These are phyloP conservation scores for Aureobasidium sp. DNA, from an alignment of 2,329 filamentous ascomycete genomes.

Conservation along the genomic window DNA sequence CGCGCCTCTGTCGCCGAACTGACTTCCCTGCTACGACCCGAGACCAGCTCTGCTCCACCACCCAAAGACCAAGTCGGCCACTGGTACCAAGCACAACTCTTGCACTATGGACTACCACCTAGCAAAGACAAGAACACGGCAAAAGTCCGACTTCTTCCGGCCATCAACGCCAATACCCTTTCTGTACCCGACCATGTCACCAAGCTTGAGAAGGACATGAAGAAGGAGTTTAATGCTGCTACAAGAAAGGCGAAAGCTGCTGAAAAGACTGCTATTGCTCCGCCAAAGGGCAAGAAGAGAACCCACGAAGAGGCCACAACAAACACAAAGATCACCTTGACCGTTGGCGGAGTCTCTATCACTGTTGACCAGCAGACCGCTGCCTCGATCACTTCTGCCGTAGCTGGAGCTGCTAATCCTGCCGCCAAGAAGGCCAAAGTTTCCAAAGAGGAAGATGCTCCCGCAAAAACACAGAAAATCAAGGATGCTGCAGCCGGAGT, in stretches of 20 bases:
- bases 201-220: slow-evolving; percentile 46
- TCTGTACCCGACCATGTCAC: slow-evolving; percentile 41
- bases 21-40: background rate
- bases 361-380: slow-evolving; percentile 18
- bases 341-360: slow-evolving; percentile 18
- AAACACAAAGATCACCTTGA: slow-evolving; percentile 20
- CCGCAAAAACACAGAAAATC: background rate
- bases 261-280: background rate
- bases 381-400: background rate
- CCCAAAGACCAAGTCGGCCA: slow-evolving; percentile 46
- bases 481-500: background rate
- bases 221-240: slow-evolving; percentile 47
- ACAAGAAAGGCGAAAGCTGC: slow-evolving; percentile 39
- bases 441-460: background rate
- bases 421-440: background rate
- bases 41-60: background rate
- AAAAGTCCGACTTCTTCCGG: slow-evolving; percentile 50
- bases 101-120: slow-evolving; percentile 51
- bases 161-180: slow-evolving; percentile 41
- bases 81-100: slow-evolving; percentile 54
- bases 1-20: slow-evolving; percentile 16
- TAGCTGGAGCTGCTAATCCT: background rate
- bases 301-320: slow-evolving; percentile 17
- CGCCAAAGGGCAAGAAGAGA: slow-evolving; percentile 16
- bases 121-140: slow-evolving; percentile 52